A percentile compares a stretch with the other conserved stretches of the same genome.
Conservation (phyloP, 164 flowering plant genomes). For the Euptelea pleiosperma region DNA sequence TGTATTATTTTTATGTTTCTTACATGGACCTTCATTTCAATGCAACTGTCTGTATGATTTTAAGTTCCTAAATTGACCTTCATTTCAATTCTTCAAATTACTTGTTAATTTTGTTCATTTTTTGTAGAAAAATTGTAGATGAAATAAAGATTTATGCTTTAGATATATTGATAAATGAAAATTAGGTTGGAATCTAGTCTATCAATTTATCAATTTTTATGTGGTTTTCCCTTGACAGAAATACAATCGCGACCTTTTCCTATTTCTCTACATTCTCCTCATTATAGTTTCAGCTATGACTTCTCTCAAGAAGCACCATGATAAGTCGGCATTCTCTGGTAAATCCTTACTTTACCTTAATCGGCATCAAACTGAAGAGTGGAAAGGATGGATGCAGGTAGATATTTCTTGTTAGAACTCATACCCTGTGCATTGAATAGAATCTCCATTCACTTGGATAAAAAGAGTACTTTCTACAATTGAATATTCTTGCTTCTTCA, state of each 20-base stretch:
- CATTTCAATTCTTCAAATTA: background rate
- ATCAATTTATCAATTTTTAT: background rate
- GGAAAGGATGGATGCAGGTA: constrained; percentile 99
- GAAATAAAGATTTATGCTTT: background rate
- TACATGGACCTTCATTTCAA: no score
- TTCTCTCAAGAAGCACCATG: constrained; percentile 85
- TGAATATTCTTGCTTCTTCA: constrained; percentile 1
- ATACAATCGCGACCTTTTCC: constrained; percentile 92
- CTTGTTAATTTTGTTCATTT: background rate
- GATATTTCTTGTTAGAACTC: constrained; percentile 14
- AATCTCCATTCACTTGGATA: background rate
- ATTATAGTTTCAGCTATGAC: constrained; percentile 85
- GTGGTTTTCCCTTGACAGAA: constrained; percentile 48
- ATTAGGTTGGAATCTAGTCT: background rate
- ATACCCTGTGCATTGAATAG: background rate
- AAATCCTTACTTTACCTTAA: constrained; percentile 79
- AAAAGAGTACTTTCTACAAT: background rate
- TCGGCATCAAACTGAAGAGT: constrained; percentile 98
- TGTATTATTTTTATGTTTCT: no score
- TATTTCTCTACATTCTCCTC: constrained; percentile 80
- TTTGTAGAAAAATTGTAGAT: background rate
- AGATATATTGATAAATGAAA: background rate
- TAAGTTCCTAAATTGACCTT: background rate
- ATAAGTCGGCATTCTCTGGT: constrained; percentile 85
- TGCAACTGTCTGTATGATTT: background rate